Percentiles rank a stretch among this genome's conserved stretches.
Conservation (phyloP, 345 rosid species). For the Limnanthes douglasii region DNA sequence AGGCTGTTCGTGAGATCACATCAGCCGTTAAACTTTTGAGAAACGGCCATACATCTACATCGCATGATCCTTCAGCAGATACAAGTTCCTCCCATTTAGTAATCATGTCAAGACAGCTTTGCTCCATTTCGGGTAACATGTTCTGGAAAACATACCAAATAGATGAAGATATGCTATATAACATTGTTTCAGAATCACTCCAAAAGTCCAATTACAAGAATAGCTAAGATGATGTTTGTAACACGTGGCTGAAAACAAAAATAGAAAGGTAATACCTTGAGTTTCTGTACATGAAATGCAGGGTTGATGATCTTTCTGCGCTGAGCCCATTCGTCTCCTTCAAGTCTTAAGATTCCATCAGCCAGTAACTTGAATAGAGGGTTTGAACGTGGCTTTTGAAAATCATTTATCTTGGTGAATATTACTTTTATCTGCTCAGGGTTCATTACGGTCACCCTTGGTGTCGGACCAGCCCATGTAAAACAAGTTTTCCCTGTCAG, state of each 20-base stretch:
- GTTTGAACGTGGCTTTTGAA: slow-evolving; percentile 22
- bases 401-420: slow-evolving; percentile 25
- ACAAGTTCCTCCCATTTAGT: slow-evolving; percentile 22
- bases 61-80: slow-evolving; percentile 8
- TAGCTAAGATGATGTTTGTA: not conserved
- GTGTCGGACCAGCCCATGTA: slow-evolving; percentile 26
- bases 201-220: not conserved
- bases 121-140: slow-evolving; percentile 21
- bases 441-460: slow-evolving; percentile 26
- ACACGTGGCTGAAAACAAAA: not conserved
- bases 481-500: slow-evolving; percentile 26
- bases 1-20: slow-evolving; percentile 28
- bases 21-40: slow-evolving; percentile 26
- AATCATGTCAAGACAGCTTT: slow-evolving; percentile 21
- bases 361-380: slow-evolving; percentile 19
- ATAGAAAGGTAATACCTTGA: slow-evolving; percentile 16
- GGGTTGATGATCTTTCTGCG: slow-evolving; percentile 29
- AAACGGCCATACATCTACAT: slow-evolving; percentile 34
- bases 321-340: slow-evolving; percentile 32
- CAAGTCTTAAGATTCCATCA: slow-evolving; percentile 17
- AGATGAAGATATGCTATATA: not conserved
- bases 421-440: slow-evolving; percentile 23
- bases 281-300: slow-evolving; percentile 30
- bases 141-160: slow-evolving; percentile 5
- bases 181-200: not conserved